A percentile compares a stretch with the other conserved stretches of the same genome.
These are phyloP conservation scores for Chlorophyllum brunneum DNA, from an alignment of 768 basidiomycete genomes.

Conservation along the genomic window DNA sequence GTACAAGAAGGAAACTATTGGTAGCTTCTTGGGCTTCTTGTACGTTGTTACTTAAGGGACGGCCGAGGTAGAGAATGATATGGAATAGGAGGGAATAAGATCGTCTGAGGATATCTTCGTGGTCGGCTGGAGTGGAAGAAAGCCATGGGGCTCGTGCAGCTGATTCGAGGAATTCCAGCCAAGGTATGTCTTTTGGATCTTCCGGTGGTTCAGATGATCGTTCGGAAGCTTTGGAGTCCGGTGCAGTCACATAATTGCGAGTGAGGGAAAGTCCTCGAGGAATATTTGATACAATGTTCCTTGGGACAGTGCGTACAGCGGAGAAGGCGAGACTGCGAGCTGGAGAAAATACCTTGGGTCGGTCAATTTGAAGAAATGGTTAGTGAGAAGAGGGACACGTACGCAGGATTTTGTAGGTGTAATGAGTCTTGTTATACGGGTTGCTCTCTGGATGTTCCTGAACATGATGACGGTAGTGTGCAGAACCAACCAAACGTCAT, in stretches of 20 bases:
- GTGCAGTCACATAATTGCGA: not conserved
- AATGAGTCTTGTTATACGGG: not conserved
- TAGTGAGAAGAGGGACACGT: not conserved
- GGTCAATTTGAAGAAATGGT: not conserved
- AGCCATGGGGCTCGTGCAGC: constrained; percentile 10
- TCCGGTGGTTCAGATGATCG: not conserved
- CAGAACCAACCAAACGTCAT: too few species aligned
- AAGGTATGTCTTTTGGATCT: not conserved
- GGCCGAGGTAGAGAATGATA: constrained; percentile 6
- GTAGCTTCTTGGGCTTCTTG: not conserved
- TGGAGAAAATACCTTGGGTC: not conserved
- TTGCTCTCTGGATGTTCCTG: not conserved
- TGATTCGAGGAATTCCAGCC: constrained; percentile 11
- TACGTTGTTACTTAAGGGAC: not conserved
- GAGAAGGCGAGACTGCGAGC: not conserved
- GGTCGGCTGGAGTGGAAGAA: not conserved
- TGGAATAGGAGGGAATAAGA: constrained; percentile 9
- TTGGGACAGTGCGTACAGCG: not conserved
- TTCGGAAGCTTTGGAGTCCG: not conserved
- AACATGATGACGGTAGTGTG: not conserved
- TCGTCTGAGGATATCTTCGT: constrained; percentile 4
- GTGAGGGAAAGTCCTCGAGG: not conserved
- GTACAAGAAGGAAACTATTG: not conserved
- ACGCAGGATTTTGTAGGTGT: not conserved
- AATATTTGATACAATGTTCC: not conserved